These are phyloP conservation scores for Neckera pumila DNA, from an alignment of 225 moss, liverwort and hornwort genomes.

Conservation along the genomic window DNA sequence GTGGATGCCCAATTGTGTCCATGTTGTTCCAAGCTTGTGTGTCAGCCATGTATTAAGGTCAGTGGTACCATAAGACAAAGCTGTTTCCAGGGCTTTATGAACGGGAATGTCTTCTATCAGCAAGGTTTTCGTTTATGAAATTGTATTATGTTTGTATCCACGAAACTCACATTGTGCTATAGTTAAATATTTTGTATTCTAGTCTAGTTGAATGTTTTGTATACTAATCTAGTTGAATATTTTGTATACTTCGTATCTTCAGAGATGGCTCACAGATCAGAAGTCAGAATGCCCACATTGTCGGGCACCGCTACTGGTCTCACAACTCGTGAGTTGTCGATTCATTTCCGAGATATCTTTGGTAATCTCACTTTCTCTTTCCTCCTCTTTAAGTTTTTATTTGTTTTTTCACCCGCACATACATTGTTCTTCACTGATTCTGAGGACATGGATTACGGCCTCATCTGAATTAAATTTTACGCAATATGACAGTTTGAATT, in stretches of 20 bases:
- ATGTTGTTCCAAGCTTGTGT: conserved; percentile 65
- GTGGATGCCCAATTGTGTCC: conserved; percentile 63
- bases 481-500: not conserved
- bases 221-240: not conserved
- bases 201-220: not conserved
- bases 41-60: conserved; percentile 63
- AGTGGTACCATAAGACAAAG: not conserved
- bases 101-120: not conserved
- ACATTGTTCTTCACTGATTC: not conserved
- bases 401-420: not conserved
- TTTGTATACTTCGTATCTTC: not conserved
- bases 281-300: conserved; percentile 67
- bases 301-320: conserved; percentile 46
- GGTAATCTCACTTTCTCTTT: conserved; percentile 1
- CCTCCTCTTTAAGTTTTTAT: not conserved
- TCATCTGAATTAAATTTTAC: not conserved
- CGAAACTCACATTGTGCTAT: not conserved
- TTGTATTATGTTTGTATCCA: not conserved
- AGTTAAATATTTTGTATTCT: not conserved
- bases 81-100: not conserved
- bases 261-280: conserved; percentile 70
- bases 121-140: not conserved
- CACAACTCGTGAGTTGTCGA: conserved; percentile 61
- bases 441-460: not conserved
- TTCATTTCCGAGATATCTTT: conserved; percentile 58